Conservation (phyloP, 139 green algal genomes). For the Chlorella sp. region DNA sequence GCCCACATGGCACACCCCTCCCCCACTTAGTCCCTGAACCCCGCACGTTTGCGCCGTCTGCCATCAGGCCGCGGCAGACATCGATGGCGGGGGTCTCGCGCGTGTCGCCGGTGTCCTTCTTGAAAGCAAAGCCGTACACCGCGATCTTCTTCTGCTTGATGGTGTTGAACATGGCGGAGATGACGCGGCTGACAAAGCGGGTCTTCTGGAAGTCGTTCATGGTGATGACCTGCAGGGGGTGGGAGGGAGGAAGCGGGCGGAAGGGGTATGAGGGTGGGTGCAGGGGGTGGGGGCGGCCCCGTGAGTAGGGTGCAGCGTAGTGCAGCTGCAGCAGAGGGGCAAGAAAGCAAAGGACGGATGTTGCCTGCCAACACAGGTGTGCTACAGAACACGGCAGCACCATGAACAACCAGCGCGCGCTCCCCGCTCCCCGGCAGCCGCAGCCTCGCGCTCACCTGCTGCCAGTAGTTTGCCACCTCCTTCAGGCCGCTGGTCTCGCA, state of each 20-base stretch:
- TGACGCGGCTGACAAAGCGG: constrained; percentile 95
- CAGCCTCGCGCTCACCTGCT: constrained; percentile 43
- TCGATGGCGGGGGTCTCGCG: constrained; percentile 99
- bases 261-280: background rate
- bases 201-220: constrained; percentile 99
- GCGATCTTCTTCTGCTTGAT: constrained; percentile 95
- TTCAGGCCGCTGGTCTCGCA: constrained; percentile 93
- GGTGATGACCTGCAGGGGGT: constrained; percentile 70
- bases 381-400: background rate
- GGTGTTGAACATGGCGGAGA: constrained; percentile 99
- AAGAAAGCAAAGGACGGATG: background rate
- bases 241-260: background rate
- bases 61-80: constrained; percentile 82
- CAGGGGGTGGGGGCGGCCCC: no score
- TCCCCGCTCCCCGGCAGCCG: background rate
- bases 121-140: constrained; percentile 99
- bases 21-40: no score
- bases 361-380: background rate
- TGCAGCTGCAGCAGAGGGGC: background rate
- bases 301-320: background rate
- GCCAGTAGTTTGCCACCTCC: constrained; percentile 97
- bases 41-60: constrained; percentile 57
- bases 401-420: no score
- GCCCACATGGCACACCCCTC: no score
- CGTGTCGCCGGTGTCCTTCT: constrained; percentile 97